Evolutionary conservation across 495 filamentous ascomycete genomes (phyloP), one percentile per base, ranked within the genome.

Genomic region (Hypoxylon fuscum): DNA sequence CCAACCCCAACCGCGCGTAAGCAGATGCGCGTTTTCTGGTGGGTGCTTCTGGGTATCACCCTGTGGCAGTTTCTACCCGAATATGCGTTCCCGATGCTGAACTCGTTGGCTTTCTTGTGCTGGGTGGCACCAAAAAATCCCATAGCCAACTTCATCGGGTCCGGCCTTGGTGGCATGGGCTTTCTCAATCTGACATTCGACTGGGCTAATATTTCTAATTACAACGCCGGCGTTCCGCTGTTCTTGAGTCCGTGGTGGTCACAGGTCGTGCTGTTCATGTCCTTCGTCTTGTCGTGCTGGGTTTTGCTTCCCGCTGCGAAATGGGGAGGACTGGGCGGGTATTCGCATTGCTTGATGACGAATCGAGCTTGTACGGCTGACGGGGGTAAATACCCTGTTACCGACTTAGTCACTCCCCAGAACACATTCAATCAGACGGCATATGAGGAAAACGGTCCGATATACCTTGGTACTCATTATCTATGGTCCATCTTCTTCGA

Each of bases 31-130:
- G 73, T 84, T 0, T 86, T 86, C 69, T 85, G 82, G 66, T 68
- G 76, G 22, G 72, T 77, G 1, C 70, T 86, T 9, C 41, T 79
- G 1, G 83, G 76, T 8, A 75, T 83, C 65, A 81, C 78, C 0
- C 55, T 84, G 1, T 86, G 83, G 83, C 82, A 86, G 49, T 86
- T 86, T 54, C 70, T 86, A 1, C 83, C 83, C 2, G 83, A 86
- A 56, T 85, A 80, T 41, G 76, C 80, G 11, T 86, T 86, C 57
- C 83, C 82, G 0, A 80, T 85, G 54, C 67, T 81, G 10, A 79
- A 76, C n/a, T 86, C 83, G 0, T 72, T 86, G 9, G 81, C 83
- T 2, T 85, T 85, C 46, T 74, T 86, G n/a, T 86, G 83, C 72
- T 85, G 83, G 83, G 81, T 86, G 11, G 83, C 83, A 5, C 83